A percentile compares a stretch with the other conserved stretches of the same genome.
Conservation (phyloP, 2,329 filamentous ascomycete genomes). For the Mycocentrospora acerina region DNA sequence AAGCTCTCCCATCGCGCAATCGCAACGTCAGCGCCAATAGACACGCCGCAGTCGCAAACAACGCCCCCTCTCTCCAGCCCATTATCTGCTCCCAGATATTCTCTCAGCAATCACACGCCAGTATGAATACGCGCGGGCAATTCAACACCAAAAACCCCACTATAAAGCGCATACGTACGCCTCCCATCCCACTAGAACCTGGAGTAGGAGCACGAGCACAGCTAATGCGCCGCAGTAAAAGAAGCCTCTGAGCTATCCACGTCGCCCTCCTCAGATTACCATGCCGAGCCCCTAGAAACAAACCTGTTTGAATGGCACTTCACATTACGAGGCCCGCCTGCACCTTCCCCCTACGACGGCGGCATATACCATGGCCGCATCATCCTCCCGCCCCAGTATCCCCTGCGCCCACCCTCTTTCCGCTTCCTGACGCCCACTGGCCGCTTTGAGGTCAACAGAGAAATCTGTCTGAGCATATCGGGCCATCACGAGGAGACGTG, state of each 20-base stretch:
- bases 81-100: neutral
- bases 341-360: constrained; percentile 70
- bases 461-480: constrained; percentile 92
- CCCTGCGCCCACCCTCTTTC: constrained; percentile 89
- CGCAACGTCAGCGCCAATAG: constrained; percentile 18
- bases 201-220: too few relatives aligned
- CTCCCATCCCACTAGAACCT: neutral
- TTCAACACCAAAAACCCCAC: constrained; percentile 79
- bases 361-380: constrained; percentile 97
- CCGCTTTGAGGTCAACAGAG: constrained; percentile 92
- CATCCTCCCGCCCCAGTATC: constrained; percentile 84
- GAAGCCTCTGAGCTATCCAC: constrained; percentile 85
- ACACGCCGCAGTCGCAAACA: too few relatives aligned
- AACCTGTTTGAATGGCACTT: constrained; percentile 99
- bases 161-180: constrained; percentile 77
- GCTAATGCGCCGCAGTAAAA: constrained; percentile 61
- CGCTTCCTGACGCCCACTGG: constrained; percentile 90
- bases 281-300: constrained; percentile 78
- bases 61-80: too few relatives aligned
- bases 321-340: constrained; percentile 85
- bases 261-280: constrained; percentile 80
- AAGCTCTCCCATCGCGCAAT: constrained; percentile 3
- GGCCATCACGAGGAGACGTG: constrained; percentile 98
- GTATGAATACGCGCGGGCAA: constrained; percentile 45
- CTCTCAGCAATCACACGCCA: neutral